Conservation (phyloP, 371 early-diverging fungal genomes). For the Basidiobolus meristosporus region DNA sequence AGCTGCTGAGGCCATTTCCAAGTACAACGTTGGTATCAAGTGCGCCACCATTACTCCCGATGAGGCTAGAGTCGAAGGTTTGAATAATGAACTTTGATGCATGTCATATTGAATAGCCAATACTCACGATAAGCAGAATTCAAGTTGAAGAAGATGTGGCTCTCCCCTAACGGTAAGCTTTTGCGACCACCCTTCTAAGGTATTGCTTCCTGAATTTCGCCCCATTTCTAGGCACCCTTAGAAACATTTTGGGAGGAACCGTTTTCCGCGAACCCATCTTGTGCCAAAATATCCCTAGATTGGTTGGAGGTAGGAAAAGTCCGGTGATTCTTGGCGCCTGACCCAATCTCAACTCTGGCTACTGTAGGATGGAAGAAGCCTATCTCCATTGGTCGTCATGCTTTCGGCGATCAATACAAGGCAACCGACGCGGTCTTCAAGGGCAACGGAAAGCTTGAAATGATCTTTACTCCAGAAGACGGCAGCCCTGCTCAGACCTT, state of each 20-base stretch:
- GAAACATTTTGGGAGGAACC: constrained; percentile 91
- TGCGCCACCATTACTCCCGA: constrained; percentile 99
- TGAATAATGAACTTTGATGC: too few relatives aligned
- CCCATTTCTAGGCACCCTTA: too few relatives aligned
- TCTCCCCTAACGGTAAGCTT: constrained; percentile 93
- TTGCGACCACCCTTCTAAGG: too few relatives aligned
- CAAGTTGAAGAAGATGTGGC: constrained; percentile 89
- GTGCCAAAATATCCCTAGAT: constrained; percentile 66
- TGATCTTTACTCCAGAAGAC: constrained; percentile 75
- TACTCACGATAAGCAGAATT: constrained; percentile 36
- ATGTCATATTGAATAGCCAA: too few relatives aligned
- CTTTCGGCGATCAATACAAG: constrained; percentile 93
- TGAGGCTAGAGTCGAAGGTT: constrained; percentile 79
- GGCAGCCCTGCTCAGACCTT: constrained; percentile 36
- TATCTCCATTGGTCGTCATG: constrained; percentile 90
- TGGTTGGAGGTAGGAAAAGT: too few relatives aligned
- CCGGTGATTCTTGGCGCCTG: too few relatives aligned
- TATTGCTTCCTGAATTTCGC: too few relatives aligned
- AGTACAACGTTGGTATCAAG: constrained; percentile 96
- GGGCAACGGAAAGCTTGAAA: constrained; percentile 76
- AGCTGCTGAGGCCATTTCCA: constrained; percentile 88
- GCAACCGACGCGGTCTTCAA: constrained; percentile 82
- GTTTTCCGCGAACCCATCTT: constrained; percentile 96
- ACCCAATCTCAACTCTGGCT: too few relatives aligned
- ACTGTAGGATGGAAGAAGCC: constrained; percentile 91